Evolutionary conservation across 2,329 filamentous ascomycete genomes (phyloP).

Genomic region (Pseudogymnoascus sp.): DNA sequence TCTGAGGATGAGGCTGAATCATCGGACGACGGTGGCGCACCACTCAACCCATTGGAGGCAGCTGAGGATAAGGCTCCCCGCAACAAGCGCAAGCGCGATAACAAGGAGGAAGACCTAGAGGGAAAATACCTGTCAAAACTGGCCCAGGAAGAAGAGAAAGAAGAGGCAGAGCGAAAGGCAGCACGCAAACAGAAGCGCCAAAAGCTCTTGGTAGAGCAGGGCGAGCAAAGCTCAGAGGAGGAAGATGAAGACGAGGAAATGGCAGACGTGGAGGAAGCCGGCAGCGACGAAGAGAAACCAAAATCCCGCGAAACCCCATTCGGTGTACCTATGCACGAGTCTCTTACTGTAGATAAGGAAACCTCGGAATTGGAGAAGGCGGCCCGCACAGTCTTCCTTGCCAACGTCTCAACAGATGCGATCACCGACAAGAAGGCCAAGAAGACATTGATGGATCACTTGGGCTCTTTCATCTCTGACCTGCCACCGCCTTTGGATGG

Average conservation of each 20-base stretch:
- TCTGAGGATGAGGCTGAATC: slow-evolving; percentile 25
- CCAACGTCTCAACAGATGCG: slow-evolving; percentile 77
- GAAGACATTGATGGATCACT: slow-evolving; percentile 67
- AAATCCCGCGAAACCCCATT: slow-evolving; percentile 35
- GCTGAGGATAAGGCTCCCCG: slow-evolving; percentile 34
- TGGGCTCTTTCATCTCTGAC: slow-evolving; percentile 63
- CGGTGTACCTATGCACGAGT: slow-evolving; percentile 44
- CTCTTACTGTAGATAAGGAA: slow-evolving; percentile 44
- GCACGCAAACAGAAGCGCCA: slow-evolving; percentile 41
- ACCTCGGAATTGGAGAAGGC: slow-evolving; percentile 71
- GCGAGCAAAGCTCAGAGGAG: slow-evolving; percentile 28
- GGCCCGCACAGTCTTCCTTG: slow-evolving; percentile 81
- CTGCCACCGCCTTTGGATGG: slow-evolving; percentile 37
- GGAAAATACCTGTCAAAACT: slow-evolving; percentile 61
- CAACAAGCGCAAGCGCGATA: slow-evolving; percentile 57
- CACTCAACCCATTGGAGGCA: slow-evolving; percentile 36
- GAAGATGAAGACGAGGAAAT: slow-evolving; percentile 21
- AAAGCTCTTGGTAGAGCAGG: slow-evolving; percentile 36
- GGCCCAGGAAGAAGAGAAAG: slow-evolving; percentile 49
- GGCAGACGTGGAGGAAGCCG: slow-evolving; percentile 20
- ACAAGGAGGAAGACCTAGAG: slow-evolving; percentile 61
- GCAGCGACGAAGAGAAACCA: slow-evolving; percentile 26
- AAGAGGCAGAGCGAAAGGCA: slow-evolving; percentile 38
- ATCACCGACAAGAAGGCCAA: slow-evolving; percentile 76
- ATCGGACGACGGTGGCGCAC: slow-evolving; percentile 31